A percentile compares a stretch with the other conserved stretches of the same genome.
phyloP scores from a whole-genome alignment of 768 basidiomycete genomes.

The Porphyrellus cyaneotinctus region DNA sequence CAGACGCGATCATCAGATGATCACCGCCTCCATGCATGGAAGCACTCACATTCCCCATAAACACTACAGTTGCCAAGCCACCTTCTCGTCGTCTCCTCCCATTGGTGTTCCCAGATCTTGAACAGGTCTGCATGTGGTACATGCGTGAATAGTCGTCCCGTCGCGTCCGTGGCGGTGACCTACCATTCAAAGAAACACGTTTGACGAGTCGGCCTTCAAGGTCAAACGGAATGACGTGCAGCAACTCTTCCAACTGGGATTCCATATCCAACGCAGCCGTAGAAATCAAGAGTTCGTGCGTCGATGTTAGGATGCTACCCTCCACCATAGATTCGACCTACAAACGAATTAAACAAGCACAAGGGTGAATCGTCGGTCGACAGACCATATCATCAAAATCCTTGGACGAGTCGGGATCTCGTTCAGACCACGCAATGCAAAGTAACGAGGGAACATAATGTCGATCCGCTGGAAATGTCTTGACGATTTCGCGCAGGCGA shows the following conservation, averaged over 20 bases:
- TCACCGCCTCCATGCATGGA: background rate
- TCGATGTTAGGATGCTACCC: constrained; percentile 39
- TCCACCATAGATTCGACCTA: constrained; percentile 50
- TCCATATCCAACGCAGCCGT: constrained; percentile 55
- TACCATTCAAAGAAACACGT: constrained; percentile 45
- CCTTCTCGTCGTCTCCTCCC: constrained; percentile 18
- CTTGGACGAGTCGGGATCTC: constrained; percentile 33
- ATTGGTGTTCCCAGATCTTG: constrained; percentile 19
- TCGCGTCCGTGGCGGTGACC: constrained; percentile 17
- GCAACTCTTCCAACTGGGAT: constrained; percentile 42
- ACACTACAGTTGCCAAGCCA: constrained; percentile 25
- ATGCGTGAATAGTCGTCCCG: background rate
- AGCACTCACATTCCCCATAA: constrained; percentile 46
- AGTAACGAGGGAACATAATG: constrained; percentile 63
- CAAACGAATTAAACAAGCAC: background rate
- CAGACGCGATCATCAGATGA: constrained; percentile 1
- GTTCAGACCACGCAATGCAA: constrained; percentile 57
- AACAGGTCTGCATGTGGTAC: constrained; percentile 22
- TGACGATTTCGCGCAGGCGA: constrained; percentile 61
- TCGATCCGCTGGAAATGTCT: constrained; percentile 47
- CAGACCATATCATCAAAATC: constrained; percentile 64
- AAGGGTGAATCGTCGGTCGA: background rate
- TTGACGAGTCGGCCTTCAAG: constrained; percentile 53
- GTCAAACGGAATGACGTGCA: constrained; percentile 48
- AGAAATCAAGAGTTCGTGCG: constrained; percentile 47